A percentile compares a stretch with the other conserved stretches of the same genome.
Evolutionary conservation across 768 basidiomycete genomes (phyloP).

Genomic region (Boletus pseudopeckii): DNA sequence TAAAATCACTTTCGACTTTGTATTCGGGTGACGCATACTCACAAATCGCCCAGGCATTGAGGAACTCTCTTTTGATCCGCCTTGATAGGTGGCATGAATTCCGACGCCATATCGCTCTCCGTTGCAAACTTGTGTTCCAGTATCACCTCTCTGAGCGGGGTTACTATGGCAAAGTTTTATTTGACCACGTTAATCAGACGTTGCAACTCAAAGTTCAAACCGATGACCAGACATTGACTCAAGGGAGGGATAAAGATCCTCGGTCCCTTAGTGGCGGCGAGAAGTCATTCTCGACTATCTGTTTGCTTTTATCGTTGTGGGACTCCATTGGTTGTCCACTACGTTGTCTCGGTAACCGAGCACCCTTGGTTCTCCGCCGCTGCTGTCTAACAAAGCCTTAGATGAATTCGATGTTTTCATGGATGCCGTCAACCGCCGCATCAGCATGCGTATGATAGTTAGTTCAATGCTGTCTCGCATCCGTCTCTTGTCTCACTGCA

Average conservation of each 20-base stretch:
- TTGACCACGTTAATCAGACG: conserved; percentile 69
- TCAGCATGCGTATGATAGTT: conserved; percentile 96
- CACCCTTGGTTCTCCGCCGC: background rate
- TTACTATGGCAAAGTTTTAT: conserved; percentile 85
- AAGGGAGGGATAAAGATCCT: conserved; percentile 77
- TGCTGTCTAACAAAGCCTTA: conserved; percentile 25
- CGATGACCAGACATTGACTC: conserved; percentile 68
- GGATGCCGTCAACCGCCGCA: conserved; percentile 88
- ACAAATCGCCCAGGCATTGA: conserved; percentile 51
- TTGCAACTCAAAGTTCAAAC: conserved; percentile 78
- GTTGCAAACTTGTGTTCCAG: conserved; percentile 80
- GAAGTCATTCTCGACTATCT: conserved; percentile 96
- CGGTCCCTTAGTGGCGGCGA: conserved; percentile 89
- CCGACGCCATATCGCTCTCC: conserved; percentile 82
- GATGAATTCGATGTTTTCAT: conserved; percentile 99
- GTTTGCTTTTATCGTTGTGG: conserved; percentile 92
- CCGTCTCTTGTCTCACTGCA: conserved; percentile 1
- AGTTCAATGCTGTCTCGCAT: conserved; percentile 16
- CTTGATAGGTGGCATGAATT: conserved; percentile 81
- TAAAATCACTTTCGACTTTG: conserved; percentile 24
- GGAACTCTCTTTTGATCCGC: conserved; percentile 61
- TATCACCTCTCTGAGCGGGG: conserved; percentile 82
- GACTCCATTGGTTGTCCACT: conserved; percentile 93
- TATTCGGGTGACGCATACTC: conserved; percentile 1
- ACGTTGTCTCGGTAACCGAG: conserved; percentile 72